Percentiles rank a stretch among this genome's conserved stretches.
Conservation (phyloP, 2,329 filamentous ascomycete genomes). For the Endoconidiophora polonica region DNA sequence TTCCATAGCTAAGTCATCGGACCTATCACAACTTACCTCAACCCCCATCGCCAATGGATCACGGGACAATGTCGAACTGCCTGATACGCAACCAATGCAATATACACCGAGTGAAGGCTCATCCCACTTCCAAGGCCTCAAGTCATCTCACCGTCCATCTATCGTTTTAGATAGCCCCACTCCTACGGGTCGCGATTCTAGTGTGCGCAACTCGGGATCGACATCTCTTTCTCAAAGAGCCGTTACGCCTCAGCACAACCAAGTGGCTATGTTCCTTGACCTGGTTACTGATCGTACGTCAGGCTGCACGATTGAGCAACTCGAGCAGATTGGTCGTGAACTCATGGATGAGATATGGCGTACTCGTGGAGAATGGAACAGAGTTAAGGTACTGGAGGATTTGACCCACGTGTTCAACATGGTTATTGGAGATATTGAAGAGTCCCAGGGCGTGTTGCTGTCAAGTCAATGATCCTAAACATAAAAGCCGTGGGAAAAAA, state of each 20-base stretch:
- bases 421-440: slow-evolving; percentile 51
- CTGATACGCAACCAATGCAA: slow-evolving; percentile 18
- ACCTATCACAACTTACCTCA: slow-evolving; percentile 33
- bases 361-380: slow-evolving; percentile 65
- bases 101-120: slow-evolving; percentile 25
- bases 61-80: slow-evolving; percentile 4
- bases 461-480: slow-evolving; percentile 23
- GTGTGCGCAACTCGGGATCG: background rate
- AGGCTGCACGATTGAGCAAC: slow-evolving; percentile 76
- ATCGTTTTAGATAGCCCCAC: background rate
- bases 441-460: slow-evolving; percentile 28
- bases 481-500: no score
- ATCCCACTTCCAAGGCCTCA: slow-evolving; percentile 24
- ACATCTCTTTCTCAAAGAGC: slow-evolving; percentile 8
- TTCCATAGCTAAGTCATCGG: slow-evolving; percentile 81
- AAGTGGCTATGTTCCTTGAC: slow-evolving; percentile 41
- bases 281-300: slow-evolving; percentile 51
- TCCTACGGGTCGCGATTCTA: background rate
- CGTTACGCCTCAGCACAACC: slow-evolving; percentile 26
- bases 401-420: slow-evolving; percentile 60
- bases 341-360: slow-evolving; percentile 86
- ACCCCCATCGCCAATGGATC: slow-evolving; percentile 17
- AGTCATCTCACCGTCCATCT: background rate
- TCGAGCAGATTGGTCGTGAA: slow-evolving; percentile 82
- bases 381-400: slow-evolving; percentile 49